Conservation (phyloP, 78 protist genomes). For the Dictyostelium intermedium region DNA sequence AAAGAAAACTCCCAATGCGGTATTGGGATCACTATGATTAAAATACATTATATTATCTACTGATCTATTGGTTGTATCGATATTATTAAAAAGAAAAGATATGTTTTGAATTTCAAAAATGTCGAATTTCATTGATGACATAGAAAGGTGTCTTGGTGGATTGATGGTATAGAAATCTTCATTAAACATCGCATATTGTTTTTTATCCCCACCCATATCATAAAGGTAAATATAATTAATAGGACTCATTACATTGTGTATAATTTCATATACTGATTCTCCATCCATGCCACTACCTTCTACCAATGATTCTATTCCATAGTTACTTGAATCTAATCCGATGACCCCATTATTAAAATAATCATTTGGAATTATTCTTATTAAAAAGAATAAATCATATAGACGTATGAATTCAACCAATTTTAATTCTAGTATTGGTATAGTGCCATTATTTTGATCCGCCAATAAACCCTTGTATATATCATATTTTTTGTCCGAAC, state of each 20-base stretch:
- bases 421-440: background rate
- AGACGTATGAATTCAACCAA: background rate
- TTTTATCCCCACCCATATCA: too few relatives aligned
- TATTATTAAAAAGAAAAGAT: background rate
- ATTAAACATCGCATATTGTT: too few relatives aligned
- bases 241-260: too few relatives aligned
- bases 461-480: too few relatives aligned
- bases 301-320: background rate
- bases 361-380: background rate
- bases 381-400: background rate
- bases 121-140: background rate
- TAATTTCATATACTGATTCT: background rate
- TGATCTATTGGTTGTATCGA: background rate
- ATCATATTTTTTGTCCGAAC: too few relatives aligned
- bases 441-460: background rate
- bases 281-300: background rate
- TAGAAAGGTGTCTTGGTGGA: background rate
- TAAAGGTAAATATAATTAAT: too few relatives aligned
- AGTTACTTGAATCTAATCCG: background rate
- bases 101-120: background rate
- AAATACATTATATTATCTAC: background rate
- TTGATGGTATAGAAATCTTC: background rate
- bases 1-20: background rate
- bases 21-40: background rate
- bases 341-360: background rate